A percentile compares a stretch with the other conserved stretches of the same genome.
These are phyloP conservation scores for Cryptococcus jaspeensis DNA, from an alignment of 1,284 basidiomycete species.

Conservation along the genomic window DNA sequence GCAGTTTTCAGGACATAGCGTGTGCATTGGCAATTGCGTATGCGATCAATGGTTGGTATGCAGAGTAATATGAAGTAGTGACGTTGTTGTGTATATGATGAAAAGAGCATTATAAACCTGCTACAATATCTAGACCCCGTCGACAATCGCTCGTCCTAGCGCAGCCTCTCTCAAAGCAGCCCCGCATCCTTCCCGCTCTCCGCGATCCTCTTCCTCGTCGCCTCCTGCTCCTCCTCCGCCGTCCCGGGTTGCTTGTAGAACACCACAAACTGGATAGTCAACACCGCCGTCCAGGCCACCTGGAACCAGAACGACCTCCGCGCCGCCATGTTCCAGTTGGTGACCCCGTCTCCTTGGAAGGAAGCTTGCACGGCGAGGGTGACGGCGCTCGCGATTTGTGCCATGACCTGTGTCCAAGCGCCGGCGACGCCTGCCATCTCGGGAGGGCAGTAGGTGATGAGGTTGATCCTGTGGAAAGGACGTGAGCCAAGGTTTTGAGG, in stretches of 20 bases:
- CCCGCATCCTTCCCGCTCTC: constrained; percentile 16
- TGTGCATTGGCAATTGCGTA: too few species aligned
- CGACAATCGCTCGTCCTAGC: too few species aligned
- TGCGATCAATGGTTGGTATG: too few species aligned
- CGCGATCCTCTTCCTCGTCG: constrained; percentile 31
- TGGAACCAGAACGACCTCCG: constrained; percentile 37
- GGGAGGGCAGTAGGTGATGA: constrained; percentile 34
- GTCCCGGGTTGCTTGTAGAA: constrained; percentile 34
- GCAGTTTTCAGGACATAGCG: too few species aligned
- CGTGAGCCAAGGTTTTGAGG: not conserved
- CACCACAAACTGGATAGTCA: constrained; percentile 26
- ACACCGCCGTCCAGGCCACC: constrained; percentile 29
- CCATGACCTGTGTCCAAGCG: constrained; percentile 41
- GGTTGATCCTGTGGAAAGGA: constrained; percentile 24
- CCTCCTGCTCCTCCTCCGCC: constrained; percentile 34
- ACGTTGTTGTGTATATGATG: too few species aligned
- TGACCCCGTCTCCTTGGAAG: constrained; percentile 29
- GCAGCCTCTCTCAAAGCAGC: not conserved
- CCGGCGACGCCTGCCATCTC: constrained; percentile 44
- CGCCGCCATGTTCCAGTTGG: constrained; percentile 32
- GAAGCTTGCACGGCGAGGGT: constrained; percentile 44
- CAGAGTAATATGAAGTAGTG: too few species aligned
- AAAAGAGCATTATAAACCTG: too few species aligned
- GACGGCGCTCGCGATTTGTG: constrained; percentile 38
- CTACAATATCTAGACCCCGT: too few species aligned